A percentile compares a stretch with the other conserved stretches of the same genome.
Evolutionary conservation across 495 filamentous ascomycete species (phyloP).

Genomic region (Hypoxylon fragiforme): DNA sequence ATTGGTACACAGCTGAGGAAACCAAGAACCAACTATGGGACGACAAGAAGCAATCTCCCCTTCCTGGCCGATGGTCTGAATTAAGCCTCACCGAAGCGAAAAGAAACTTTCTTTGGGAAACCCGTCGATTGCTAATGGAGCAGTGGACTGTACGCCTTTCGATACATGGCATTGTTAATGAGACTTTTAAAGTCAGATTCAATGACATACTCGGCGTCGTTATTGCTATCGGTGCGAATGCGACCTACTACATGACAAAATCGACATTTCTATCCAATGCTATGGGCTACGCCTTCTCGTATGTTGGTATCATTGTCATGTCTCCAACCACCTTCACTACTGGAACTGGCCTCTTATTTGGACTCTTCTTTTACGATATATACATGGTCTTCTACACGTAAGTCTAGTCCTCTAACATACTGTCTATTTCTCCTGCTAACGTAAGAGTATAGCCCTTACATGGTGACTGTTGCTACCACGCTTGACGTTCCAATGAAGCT

Average conservation of each 20-base stretch:
- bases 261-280: conserved; percentile 83
- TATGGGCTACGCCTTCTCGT: conserved; percentile 83
- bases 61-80: conserved; percentile 47
- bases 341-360: conserved; percentile 73
- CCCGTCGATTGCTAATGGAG: conserved; percentile 48
- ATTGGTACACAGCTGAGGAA: conserved; percentile 21
- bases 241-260: conserved; percentile 69
- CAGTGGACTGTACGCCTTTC: conserved; percentile 53
- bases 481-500: conserved; percentile 95
- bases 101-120: conserved; percentile 44
- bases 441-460: conserved; percentile 61
- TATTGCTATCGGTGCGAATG: conserved; percentile 60
- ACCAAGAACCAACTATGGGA: conserved; percentile 28
- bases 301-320: conserved; percentile 77
- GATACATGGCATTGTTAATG: conserved; percentile 42
- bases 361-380: conserved; percentile 92
- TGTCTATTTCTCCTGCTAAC: conserved; percentile 18
- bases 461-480: conserved; percentile 91
- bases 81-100: conserved; percentile 29
- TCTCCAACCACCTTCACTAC: conserved; percentile 89
- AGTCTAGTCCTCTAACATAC: conserved; percentile 25
- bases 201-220: conserved; percentile 58
- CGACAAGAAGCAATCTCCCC: conserved; percentile 45
- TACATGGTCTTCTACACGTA: conserved; percentile 96
- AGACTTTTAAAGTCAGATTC: conserved; percentile 42